Percentiles rank a stretch among this genome's conserved stretches.
Evolutionary conservation across 2,329 filamentous ascomycete genomes (phyloP).

Genomic region (Fonsecaea pedrosoi): DNA sequence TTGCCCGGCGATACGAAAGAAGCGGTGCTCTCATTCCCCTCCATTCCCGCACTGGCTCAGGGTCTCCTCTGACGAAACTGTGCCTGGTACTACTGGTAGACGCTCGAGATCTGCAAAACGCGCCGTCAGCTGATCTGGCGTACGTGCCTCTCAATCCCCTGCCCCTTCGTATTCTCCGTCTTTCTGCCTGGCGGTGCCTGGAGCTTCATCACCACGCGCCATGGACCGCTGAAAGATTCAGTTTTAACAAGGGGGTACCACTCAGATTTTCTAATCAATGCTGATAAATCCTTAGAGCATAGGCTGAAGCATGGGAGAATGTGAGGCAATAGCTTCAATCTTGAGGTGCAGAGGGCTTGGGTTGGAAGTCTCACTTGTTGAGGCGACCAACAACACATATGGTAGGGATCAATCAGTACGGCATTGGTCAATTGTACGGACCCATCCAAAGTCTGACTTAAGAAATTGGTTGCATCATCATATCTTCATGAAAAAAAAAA

Average conservation of each 20-base stretch:
- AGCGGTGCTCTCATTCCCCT: not conserved
- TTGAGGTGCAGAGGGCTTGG: too few species aligned
- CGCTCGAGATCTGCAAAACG: not conserved
- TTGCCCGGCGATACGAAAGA: not conserved
- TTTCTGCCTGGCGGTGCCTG: slow-evolving; percentile 29
- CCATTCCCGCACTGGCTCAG: not conserved
- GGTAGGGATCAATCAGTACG: not conserved
- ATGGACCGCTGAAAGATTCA: not conserved
- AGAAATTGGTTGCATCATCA: not conserved
- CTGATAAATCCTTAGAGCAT: slow-evolving; percentile 16
- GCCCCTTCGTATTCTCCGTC: not conserved
- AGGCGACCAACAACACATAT: not conserved
- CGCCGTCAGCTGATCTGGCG: slow-evolving; percentile 31
- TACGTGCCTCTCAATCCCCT: slow-evolving; percentile 7
- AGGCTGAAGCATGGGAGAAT: too few species aligned
- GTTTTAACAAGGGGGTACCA: not conserved
- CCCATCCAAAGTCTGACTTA: not conserved
- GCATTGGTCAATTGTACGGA: not conserved
- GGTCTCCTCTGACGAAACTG: not conserved
- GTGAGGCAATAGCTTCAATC: not conserved
- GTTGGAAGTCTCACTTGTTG: too few species aligned
- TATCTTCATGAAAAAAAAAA: not conserved
- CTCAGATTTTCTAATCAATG: not conserved
- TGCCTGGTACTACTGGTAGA: not conserved
- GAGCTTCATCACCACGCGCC: not conserved